These are phyloP conservation scores for Daldinia eschscholtzii DNA, from an alignment of 2,329 filamentous ascomycete genomes.

Conservation along the genomic window DNA sequence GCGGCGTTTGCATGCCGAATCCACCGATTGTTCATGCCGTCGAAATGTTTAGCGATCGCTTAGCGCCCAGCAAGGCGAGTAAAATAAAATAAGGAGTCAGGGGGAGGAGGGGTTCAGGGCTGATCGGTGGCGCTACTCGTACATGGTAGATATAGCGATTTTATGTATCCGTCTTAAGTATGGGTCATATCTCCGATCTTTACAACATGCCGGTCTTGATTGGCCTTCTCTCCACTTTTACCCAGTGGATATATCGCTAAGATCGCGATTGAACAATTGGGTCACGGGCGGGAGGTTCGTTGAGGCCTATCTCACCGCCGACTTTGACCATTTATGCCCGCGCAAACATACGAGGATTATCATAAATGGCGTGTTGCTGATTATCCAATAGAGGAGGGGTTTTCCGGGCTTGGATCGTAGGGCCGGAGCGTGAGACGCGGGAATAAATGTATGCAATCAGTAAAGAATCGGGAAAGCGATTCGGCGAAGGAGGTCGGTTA, in stretches of 20 bases:
- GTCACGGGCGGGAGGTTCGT: constrained; percentile 9
- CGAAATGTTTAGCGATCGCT: background rate
- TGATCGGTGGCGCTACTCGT: background rate
- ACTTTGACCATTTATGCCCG: constrained; percentile 32
- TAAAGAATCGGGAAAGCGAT: constrained; percentile 32
- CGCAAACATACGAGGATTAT: constrained; percentile 38
- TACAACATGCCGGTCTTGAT: constrained; percentile 8
- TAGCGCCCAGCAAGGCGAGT: background rate
- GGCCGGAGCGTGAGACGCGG: constrained; percentile 18
- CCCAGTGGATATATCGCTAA: constrained; percentile 8
- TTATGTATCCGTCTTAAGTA: background rate
- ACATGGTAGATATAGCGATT: background rate
- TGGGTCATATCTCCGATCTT: constrained; percentile 7
- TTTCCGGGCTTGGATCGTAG: constrained; percentile 6
- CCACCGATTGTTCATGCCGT: background rate
- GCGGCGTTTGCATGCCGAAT: background rate
- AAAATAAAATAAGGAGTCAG: background rate
- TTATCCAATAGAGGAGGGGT: constrained; percentile 30
- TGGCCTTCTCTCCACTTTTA: constrained; percentile 5
- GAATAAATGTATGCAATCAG: constrained; percentile 32
- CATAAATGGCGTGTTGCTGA: constrained; percentile 35
- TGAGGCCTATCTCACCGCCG: constrained; percentile 30
- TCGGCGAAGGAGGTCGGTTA: constrained; percentile 27
- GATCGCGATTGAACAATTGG: constrained; percentile 17
- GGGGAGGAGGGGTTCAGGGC: background rate